Conservation (phyloP, 2,329 filamentous ascomycete genomes). For the Cercospora brassicicola region DNA sequence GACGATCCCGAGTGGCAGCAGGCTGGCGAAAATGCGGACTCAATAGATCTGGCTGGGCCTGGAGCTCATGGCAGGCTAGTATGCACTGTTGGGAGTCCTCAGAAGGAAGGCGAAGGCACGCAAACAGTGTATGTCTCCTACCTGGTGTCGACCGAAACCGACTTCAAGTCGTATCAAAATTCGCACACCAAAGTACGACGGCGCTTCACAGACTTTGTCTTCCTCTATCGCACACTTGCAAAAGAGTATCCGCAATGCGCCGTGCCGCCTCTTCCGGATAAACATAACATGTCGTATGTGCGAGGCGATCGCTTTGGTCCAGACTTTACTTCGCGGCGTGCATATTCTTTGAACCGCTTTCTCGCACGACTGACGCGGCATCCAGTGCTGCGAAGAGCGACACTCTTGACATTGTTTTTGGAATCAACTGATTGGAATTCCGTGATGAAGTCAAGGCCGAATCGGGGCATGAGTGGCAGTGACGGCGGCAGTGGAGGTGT, state of each 20-base stretch:
- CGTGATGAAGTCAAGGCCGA: slow-evolving; percentile 78
- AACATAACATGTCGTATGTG: slow-evolving; percentile 99
- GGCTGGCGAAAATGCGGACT: slow-evolving; percentile 53
- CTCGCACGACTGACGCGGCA: slow-evolving; percentile 82
- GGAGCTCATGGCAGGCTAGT: slow-evolving; percentile 73
- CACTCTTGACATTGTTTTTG: slow-evolving; percentile 83
- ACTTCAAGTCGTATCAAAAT: slow-evolving; percentile 89
- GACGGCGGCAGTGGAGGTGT: slow-evolving; percentile 63
- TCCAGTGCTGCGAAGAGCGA: slow-evolving; percentile 79
- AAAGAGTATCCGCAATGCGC: slow-evolving; percentile 89
- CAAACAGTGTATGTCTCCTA: slow-evolving; percentile 98
- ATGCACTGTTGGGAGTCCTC: slow-evolving; percentile 76
- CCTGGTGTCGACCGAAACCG: slow-evolving; percentile 85
- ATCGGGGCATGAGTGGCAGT: slow-evolving; percentile 55
- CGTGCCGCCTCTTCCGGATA: slow-evolving; percentile 91
- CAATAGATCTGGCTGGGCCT: slow-evolving; percentile 62
- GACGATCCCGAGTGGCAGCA: slow-evolving; percentile 74
- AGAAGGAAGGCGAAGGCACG: slow-evolving; percentile 94
- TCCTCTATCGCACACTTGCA: slow-evolving; percentile 85
- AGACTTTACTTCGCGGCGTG: slow-evolving; percentile 86
- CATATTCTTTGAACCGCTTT: slow-evolving; percentile 88
- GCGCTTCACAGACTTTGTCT: slow-evolving; percentile 97
- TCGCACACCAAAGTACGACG: slow-evolving; percentile 76
- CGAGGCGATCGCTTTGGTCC: slow-evolving; percentile 90
- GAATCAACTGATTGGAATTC: slow-evolving; percentile 96